Evolutionary conservation across 306 rosid genomes (phyloP).

Genomic region (Fragaria iinumae): DNA sequence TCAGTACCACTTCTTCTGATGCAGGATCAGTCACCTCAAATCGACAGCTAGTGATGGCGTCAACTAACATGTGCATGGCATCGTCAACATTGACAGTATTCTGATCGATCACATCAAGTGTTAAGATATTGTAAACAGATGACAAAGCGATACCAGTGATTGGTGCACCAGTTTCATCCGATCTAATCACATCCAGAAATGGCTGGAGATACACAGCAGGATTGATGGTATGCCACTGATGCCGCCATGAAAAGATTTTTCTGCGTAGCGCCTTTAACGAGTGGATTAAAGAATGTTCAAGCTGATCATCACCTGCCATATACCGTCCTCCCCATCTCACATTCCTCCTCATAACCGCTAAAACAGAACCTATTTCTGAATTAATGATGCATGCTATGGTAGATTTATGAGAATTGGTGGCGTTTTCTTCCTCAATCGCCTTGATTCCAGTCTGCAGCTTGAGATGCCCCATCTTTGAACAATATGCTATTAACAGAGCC

Average conservation of each 20-base stretch:
- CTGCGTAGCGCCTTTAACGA: slow-evolving; percentile 82
- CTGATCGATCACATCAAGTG: slow-evolving; percentile 84
- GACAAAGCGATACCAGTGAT: slow-evolving; percentile 93
- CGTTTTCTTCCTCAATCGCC: slow-evolving; percentile 80
- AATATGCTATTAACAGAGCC: slow-evolving; percentile 25
- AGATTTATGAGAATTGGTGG: slow-evolving; percentile 53
- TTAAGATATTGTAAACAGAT: slow-evolving; percentile 85
- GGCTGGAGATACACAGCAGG: slow-evolving; percentile 87
- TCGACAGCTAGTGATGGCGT: slow-evolving; percentile 94
- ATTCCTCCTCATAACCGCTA: slow-evolving; percentile 96
- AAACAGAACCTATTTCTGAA: slow-evolving; percentile 92
- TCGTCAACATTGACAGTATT: slow-evolving; percentile 79
- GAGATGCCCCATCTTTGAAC: slow-evolving; percentile 61
- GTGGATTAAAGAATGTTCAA: slow-evolving; percentile 86
- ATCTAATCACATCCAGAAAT: slow-evolving; percentile 92
- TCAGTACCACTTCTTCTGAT: slow-evolving; percentile 88
- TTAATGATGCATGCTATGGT: slow-evolving; percentile 87
- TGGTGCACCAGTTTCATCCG: slow-evolving; percentile 94
- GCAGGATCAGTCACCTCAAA: slow-evolving; percentile 94
- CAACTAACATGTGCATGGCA: slow-evolving; percentile 93
- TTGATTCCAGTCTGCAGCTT: slow-evolving; percentile 76
- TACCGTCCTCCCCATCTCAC: slow-evolving; percentile 96
- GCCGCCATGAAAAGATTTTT: slow-evolving; percentile 85
- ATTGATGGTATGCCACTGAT: slow-evolving; percentile 86
- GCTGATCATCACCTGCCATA: slow-evolving; percentile 93